A percentile compares a stretch with the other conserved stretches of the same genome.
phyloP scores from a whole-genome alignment of 2,329 filamentous ascomycete species.

The Geosmithia putterillii region DNA sequence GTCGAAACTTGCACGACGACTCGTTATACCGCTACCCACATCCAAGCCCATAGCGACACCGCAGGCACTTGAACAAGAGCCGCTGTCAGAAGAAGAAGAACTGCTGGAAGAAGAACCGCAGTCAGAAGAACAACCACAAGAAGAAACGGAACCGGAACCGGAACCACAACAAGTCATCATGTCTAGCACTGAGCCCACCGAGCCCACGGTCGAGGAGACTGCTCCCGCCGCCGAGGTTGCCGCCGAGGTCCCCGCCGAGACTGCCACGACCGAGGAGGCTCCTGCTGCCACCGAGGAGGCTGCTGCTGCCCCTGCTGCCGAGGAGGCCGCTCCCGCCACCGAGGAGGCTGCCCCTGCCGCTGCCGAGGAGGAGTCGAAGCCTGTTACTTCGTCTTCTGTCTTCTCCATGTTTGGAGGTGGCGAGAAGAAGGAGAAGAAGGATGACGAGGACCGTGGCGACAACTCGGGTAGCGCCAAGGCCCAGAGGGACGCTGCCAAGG shows the following conservation, averaged over 20 bases:
- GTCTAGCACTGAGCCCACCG: constrained; percentile 36
- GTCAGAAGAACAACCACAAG: too few species aligned
- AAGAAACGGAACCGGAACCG: too few species aligned
- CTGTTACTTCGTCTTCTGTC: constrained; percentile 51
- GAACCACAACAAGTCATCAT: constrained; percentile 22
- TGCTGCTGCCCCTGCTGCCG: constrained; percentile 6
- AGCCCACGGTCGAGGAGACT: constrained; percentile 41
- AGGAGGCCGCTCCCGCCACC: constrained; percentile 20
- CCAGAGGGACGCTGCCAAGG: constrained; percentile 50
- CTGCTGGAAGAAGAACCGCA: too few species aligned
- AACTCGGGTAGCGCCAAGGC: constrained; percentile 82
- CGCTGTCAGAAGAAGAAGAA: too few species aligned
- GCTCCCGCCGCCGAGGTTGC: constrained; percentile 12
- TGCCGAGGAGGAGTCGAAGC: constrained; percentile 17
- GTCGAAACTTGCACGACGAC: background rate
- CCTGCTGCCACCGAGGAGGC: constrained; percentile 17
- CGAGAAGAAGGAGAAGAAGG: constrained; percentile 93
- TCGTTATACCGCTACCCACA: constrained; percentile 1
- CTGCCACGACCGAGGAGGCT: constrained; percentile 10
- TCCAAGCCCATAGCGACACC: too few species aligned
- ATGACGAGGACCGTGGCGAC: constrained; percentile 70
- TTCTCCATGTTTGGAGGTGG: constrained; percentile 99
- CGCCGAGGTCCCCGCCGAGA: background rate
- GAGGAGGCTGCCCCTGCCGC: constrained; percentile 3
- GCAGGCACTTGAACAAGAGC: too few species aligned